phyloP scores from a whole-genome alignment of 176 grass and related monocot genomes.

The Typha latifolia region DNA sequence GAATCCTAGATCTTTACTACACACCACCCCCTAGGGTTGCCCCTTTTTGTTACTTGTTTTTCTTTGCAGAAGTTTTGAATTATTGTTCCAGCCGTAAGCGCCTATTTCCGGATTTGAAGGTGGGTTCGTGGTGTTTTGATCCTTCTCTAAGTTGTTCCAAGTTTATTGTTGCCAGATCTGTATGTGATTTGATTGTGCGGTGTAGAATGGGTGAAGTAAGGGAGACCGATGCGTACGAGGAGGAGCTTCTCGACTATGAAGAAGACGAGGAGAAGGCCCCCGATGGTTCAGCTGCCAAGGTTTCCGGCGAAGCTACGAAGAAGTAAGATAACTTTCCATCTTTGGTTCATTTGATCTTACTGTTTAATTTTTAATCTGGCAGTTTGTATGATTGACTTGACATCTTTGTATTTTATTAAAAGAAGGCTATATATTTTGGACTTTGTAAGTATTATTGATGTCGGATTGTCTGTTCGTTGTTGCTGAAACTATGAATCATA shows the following conservation, averaged over 20 bases:
- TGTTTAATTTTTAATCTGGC: background rate
- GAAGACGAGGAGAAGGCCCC: conserved; percentile 85
- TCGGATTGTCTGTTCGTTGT: too few relatives aligned
- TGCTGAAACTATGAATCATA: too few relatives aligned
- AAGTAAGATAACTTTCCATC: conserved; percentile 34
- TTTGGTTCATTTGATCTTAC: conserved; percentile 3
- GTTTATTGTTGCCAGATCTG: background rate
- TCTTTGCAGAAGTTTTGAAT: conserved; percentile 14
- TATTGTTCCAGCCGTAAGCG: background rate
- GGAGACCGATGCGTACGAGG: conserved; percentile 88
- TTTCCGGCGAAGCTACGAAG: conserved; percentile 50
- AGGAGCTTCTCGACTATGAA: conserved; percentile 99
- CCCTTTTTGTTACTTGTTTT: conserved; percentile 6
- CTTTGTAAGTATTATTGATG: too few relatives aligned
- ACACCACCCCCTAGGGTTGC: background rate
- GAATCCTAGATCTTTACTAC: conserved; percentile 6
- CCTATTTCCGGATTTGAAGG: background rate
- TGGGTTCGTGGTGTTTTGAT: background rate
- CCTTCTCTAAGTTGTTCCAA: background rate
- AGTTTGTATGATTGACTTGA: background rate
- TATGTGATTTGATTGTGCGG: background rate
- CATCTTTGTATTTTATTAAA: too few relatives aligned
- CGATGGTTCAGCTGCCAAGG: conserved; percentile 61
- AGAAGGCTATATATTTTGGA: too few relatives aligned
- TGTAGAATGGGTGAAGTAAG: conserved; percentile 81